phyloP scores from a whole-genome alignment of 2,329 filamentous ascomycete species.

The Sphaerulina populicola region DNA sequence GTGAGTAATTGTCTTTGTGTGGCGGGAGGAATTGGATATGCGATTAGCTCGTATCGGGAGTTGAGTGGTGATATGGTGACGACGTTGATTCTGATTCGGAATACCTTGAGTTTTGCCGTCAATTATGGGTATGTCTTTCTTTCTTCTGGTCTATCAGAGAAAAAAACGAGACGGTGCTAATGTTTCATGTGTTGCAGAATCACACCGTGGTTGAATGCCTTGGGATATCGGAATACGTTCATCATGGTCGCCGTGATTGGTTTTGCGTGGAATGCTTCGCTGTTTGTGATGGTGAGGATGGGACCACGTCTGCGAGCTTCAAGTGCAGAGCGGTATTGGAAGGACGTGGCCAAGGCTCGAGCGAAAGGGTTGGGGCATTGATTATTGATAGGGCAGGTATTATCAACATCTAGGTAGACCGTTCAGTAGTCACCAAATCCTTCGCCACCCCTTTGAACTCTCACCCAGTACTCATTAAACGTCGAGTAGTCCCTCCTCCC shows the following conservation, averaged over 20 bases:
- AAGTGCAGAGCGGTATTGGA: conserved; percentile 18
- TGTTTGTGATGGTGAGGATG: conserved; percentile 17
- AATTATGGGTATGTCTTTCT: conserved; percentile 37
- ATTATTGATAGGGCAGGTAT: not conserved
- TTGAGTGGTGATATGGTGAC: conserved; percentile 40
- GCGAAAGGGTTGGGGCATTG: conserved; percentile 17
- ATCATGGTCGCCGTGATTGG: conserved; percentile 20
- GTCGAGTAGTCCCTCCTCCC: conserved; percentile 28
- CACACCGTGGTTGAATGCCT: conserved; percentile 17
- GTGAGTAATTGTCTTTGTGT: conserved; percentile 38
- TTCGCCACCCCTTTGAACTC: conserved; percentile 6
- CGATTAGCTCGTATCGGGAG: conserved; percentile 39
- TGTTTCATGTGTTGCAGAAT: no score
- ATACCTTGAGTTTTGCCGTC: conserved; percentile 43
- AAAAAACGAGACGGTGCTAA: no score
- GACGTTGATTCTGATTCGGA: conserved; percentile 41
- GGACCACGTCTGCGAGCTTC: conserved; percentile 12
- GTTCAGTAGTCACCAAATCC: not conserved
- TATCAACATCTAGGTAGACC: no score
- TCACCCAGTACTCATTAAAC: conserved; percentile 25
- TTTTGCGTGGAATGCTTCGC: conserved; percentile 16
- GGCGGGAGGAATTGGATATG: conserved; percentile 36
- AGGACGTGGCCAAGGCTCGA: conserved; percentile 16
- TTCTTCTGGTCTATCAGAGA: no score
- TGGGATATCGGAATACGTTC: conserved; percentile 18